phyloP scores from a whole-genome alignment of 441 rosid species.

The Jatropha podagrica region DNA sequence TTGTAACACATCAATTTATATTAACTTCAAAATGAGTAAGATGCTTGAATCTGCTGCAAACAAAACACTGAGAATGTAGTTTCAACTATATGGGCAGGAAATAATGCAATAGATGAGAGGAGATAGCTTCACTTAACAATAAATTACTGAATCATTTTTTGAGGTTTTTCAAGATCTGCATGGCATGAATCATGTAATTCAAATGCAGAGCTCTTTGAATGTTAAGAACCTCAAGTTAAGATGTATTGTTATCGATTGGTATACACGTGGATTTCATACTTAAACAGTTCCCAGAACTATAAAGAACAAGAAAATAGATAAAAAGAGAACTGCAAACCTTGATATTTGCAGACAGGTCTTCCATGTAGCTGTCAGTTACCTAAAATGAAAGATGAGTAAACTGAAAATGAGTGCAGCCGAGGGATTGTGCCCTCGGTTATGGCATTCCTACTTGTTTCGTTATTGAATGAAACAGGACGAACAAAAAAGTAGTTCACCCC shows the following conservation, averaged over 20 bases:
- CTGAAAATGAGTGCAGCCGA: slow-evolving; percentile 3
- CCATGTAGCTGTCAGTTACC: slow-evolving; percentile 69
- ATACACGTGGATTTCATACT: background rate
- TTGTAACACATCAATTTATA: background rate
- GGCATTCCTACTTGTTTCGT: background rate
- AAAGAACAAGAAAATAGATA: background rate
- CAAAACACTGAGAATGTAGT: background rate
- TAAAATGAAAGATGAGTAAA: slow-evolving; percentile 31
- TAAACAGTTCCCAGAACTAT: background rate
- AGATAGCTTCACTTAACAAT: background rate
- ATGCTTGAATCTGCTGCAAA: background rate
- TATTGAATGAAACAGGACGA: background rate
- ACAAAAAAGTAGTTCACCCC: background rate
- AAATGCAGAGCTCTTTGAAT: background rate
- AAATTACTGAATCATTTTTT: background rate
- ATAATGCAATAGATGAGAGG: background rate
- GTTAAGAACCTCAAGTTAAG: background rate
- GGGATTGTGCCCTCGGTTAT: background rate
- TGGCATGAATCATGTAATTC: background rate
- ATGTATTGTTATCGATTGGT: background rate
- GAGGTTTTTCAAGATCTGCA: background rate
- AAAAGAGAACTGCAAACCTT: slow-evolving; percentile 51
- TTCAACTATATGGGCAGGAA: background rate
- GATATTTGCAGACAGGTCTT: slow-evolving; percentile 64
- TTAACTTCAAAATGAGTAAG: background rate